These are phyloP conservation scores for Phellopilus nigrolimitatus DNA, from an alignment of 1,284 basidiomycete species.

Conservation along the genomic window DNA sequence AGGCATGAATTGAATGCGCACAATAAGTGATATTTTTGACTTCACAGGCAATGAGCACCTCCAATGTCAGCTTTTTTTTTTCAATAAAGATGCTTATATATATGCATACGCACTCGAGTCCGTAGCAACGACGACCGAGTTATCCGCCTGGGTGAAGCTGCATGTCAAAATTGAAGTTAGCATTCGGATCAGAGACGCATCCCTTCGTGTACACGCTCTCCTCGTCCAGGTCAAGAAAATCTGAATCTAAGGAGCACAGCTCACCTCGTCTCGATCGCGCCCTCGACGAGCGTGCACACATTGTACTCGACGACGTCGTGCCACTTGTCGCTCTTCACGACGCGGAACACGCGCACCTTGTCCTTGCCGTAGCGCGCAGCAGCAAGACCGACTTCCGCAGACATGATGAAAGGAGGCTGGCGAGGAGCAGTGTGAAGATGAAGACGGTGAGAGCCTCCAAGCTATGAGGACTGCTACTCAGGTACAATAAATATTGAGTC, in stretches of 20 bases:
- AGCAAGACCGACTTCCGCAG: slow-evolving; percentile 31
- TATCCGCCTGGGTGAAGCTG: slow-evolving; percentile 82
- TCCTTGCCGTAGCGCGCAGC: slow-evolving; percentile 81
- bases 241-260: slow-evolving; percentile 18
- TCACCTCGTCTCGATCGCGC: slow-evolving; percentile 68
- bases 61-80: background rate
- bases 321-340: slow-evolving; percentile 63
- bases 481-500: no score
- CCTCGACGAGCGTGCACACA: slow-evolving; percentile 74
- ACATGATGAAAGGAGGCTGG: slow-evolving; percentile 12
- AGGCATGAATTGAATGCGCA: slow-evolving; percentile 30
- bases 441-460: background rate
- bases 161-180: background rate
- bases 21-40: slow-evolving; percentile 94
- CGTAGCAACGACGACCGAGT: slow-evolving; percentile 80
- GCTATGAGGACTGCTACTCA: no score
- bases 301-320: slow-evolving; percentile 81
- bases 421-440: no score
- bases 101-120: slow-evolving; percentile 66
- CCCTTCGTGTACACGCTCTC: background rate
- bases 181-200: no score
- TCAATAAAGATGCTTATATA: background rate
- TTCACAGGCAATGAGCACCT: slow-evolving; percentile 29
- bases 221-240: background rate
- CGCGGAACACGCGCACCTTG: slow-evolving; percentile 77